Evolutionary conservation across 2,329 filamentous ascomycete species (phyloP), one percentile per base, ranked within the genome.

Genomic region (Xylariaceae sp.): DNA sequence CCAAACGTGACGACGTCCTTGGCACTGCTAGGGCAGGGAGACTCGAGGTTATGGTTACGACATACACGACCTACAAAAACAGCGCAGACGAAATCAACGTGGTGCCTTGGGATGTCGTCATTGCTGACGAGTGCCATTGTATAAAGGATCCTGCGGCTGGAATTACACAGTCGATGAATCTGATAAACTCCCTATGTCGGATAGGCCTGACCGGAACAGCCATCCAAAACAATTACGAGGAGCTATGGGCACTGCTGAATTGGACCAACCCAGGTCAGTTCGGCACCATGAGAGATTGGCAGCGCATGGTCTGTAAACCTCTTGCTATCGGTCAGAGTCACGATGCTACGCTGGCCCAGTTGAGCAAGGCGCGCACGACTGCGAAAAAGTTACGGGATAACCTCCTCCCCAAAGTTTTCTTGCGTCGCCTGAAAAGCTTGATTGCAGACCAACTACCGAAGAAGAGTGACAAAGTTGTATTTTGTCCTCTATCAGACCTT

Each of bases 221-320:
- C 0, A 97, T 99, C 40, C 95, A 99, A 71, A 99, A 99, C 74
- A 95, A 91, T 64, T 99, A 99, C 71, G 92, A 97, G 70, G 95
- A 99, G 73, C 82, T 99, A 1, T 99, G 94, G 94, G 96, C 92
- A 0, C 79, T 99, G 0, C 79, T 99, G 2, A 96, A 99, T 71
- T 99, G 95, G 95, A 93, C 92, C 0, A 95, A 96, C 65, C 95
- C 95, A 0, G 94, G 92, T 0, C 76, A 82, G 43, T 83, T 87
- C 52, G 84, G 84, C 14, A 80, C 79, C 0, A 68, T 90, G 8
- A 78, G 83, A 4, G 89, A 90, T 37, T 99, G 95, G 95, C 89
- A 87, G 67, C 80, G 83, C 17, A 86, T 84, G 33, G 91, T 99
- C 56, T 87, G 88, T 50, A 84, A 87, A 19, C 95, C 94, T 0